Evolutionary conservation across 257 asterid species (phyloP).

Genomic region (Prunella vulgaris): DNA sequence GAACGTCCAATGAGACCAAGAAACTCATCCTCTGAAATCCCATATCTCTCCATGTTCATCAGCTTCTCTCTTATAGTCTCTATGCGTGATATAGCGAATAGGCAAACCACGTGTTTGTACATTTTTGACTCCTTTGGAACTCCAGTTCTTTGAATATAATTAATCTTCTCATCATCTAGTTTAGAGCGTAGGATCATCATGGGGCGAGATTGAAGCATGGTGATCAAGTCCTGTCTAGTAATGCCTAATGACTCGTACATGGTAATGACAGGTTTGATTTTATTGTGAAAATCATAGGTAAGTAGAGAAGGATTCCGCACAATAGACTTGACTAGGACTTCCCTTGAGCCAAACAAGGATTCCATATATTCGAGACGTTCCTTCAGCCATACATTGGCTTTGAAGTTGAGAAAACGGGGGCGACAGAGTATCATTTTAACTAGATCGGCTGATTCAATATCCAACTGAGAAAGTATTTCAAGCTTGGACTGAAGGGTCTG

Average conservation of each 20-base stretch:
- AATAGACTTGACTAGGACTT: constrained; percentile 55
- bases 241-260: constrained; percentile 60
- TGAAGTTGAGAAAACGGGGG: constrained; percentile 62
- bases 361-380: constrained; percentile 57
- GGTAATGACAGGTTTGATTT: constrained; percentile 51
- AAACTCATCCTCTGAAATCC: constrained; percentile 59
- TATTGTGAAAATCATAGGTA: constrained; percentile 59
- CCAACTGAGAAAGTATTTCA: constrained; percentile 45
- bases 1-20: constrained; percentile 54
- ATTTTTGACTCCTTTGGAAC: constrained; percentile 50
- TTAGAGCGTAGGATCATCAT: constrained; percentile 60
- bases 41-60: constrained; percentile 60
- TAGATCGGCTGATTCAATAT: constrained; percentile 51
- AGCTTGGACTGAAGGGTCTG: constrained; percentile 52
- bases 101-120: constrained; percentile 67
- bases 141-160: constrained; percentile 54
- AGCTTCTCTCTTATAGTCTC: constrained; percentile 68
- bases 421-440: constrained; percentile 59
- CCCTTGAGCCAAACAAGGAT: constrained; percentile 49
- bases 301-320: constrained; percentile 76
- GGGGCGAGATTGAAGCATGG: constrained; percentile 66
- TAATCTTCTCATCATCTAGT: constrained; percentile 55
- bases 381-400: constrained; percentile 33
- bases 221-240: constrained; percentile 43
- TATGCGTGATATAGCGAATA: constrained; percentile 61